Evolutionary conservation across 2,329 filamentous ascomycete species (phyloP), one percentile per base, ranked within the genome.

Genomic region (Beauveria bassiana): DNA sequence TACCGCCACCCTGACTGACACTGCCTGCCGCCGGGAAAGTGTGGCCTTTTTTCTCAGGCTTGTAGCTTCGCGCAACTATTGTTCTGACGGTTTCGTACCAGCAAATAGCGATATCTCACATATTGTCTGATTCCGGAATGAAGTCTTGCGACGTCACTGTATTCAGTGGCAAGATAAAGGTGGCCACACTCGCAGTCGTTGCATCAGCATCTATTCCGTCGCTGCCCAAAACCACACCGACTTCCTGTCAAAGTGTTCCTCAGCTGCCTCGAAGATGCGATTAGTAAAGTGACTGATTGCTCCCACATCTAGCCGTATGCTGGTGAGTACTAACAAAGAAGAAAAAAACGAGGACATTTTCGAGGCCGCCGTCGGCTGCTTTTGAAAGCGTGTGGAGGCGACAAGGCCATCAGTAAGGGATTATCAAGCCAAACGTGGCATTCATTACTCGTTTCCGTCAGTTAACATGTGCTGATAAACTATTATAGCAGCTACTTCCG

Each of bases 261-360:
- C n/a, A 47, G 67, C 22, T 74, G 70, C 59, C 66, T 73, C 54
- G 31, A 62, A 49, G 55, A 69, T 1, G 70, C 66, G 31, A 68
- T 65, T 40, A 24, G 63, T 22, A 56, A 64, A 16, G 66, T 66
- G 10, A 69, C 68, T 24, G 52, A 62, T 53, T 73, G 70, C 62
- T 57, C 57, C 9, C 42, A 62, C 3, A 63, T 64, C 16, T 71
- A 73, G 64, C 65, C 47, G 64, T 64, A 8, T 68, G 66, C 57
- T 67, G 67, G 53, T 73, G 72, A 54, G 62, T 66, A 43, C 61
- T 68, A 51, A 16, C 61, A 68, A 51, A 16, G 62, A 63, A 9
- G 70, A 70, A 9, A 70, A 70, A 64, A 68, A 72, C 62, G 66
- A 68, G 53, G 65, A 64, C 57, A 71, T 73, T 60, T 67, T 67